phyloP scores from a whole-genome alignment of 2,329 filamentous ascomycete genomes.

The Incumbomyces delicatus region DNA sequence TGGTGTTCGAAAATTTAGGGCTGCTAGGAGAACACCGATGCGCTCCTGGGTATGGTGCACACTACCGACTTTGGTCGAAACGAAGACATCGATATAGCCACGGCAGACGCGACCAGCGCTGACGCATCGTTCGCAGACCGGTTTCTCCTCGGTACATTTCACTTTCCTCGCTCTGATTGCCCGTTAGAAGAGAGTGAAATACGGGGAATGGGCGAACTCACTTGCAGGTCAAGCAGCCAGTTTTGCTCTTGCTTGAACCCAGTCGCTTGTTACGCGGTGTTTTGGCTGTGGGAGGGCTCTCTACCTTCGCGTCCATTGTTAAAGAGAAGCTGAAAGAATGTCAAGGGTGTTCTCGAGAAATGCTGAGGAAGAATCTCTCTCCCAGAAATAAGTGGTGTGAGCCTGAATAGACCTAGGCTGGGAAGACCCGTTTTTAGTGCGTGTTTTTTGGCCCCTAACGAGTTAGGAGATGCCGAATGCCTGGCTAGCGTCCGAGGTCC shows the following conservation, averaged over 20 bases:
- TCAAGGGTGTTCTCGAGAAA: background rate
- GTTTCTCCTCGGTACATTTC: constrained; percentile 2
- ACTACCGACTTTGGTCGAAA: background rate
- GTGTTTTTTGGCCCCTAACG: no score
- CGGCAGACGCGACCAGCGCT: background rate
- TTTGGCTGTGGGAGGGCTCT: background rate
- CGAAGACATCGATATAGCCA: constrained; percentile 5
- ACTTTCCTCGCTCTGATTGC: constrained; percentile 3
- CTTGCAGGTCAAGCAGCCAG: constrained; percentile 7
- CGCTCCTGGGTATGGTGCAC: background rate
- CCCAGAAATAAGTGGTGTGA: no score
- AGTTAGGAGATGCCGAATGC: no score
- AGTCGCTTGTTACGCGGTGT: background rate
- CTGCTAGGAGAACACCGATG: background rate
- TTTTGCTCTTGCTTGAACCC: constrained; percentile 2
- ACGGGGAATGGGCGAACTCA: background rate
- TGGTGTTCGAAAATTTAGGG: background rate
- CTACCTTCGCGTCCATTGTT: background rate
- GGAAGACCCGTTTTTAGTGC: no score
- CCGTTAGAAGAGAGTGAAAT: background rate
- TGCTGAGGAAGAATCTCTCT: background rate
- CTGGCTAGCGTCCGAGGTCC: no score
- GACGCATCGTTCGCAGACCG: constrained; percentile 2
- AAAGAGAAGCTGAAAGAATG: background rate
- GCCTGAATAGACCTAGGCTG: no score